phyloP scores from a whole-genome alignment of 176 grass and related monocot genomes.

The Eragrostis nindensis region DNA sequence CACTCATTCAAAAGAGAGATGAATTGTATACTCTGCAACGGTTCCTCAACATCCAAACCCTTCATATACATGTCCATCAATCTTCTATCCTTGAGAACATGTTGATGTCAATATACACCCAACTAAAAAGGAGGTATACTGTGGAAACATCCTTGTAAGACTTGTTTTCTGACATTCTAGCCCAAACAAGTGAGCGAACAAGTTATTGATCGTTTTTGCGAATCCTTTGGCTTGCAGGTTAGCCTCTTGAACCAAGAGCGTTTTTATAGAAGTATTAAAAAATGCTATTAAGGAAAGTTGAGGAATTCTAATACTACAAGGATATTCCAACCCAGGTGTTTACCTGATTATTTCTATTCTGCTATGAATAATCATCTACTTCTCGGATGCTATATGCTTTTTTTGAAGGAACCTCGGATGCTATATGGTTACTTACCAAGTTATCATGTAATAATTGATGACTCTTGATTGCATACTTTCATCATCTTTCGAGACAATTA shows the following conservation, averaged over 20 bases:
- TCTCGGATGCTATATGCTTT: not conserved
- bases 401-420: too few species aligned
- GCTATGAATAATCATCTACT: not conserved
- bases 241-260: constrained; percentile 95
- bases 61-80: constrained; percentile 98
- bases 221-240: constrained; percentile 62
- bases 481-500: too few species aligned
- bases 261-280: constrained; percentile 86
- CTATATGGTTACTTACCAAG: not conserved
- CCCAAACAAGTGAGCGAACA: not conserved
- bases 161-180: not conserved
- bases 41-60: constrained; percentile 93
- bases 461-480: not conserved
- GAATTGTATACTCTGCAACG: constrained; percentile 88
- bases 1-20: constrained; percentile 82
- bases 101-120: constrained; percentile 97
- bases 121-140: constrained; percentile 90
- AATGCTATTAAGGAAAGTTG: constrained; percentile 75
- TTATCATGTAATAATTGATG: not conserved
- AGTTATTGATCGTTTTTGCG: not conserved
- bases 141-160: not conserved
- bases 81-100: constrained; percentile 87
- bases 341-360: constrained; percentile 32
- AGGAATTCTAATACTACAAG: constrained; percentile 87
- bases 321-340: constrained; percentile 93